A percentile compares a stretch with the other conserved stretches of the same genome.
These are phyloP conservation scores for Geosmithia flava DNA, from an alignment of 2,329 filamentous ascomycete genomes.

Conservation along the genomic window DNA sequence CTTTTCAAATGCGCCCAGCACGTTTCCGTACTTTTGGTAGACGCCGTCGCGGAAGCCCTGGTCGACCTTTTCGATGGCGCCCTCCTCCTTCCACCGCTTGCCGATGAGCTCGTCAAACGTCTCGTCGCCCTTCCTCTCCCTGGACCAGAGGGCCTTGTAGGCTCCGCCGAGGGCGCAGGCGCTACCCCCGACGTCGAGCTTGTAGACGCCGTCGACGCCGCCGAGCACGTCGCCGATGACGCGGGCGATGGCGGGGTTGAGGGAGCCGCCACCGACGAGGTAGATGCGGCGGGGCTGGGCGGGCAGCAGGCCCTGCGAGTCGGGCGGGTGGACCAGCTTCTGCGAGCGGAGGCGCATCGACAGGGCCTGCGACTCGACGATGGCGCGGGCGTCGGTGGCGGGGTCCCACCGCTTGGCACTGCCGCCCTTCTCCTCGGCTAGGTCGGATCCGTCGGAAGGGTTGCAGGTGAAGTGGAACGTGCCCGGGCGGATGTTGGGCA, in stretches of 20 bases:
- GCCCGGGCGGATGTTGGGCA: constrained; percentile 77
- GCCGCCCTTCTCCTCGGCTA: constrained; percentile 20
- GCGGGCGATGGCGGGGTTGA: constrained; percentile 79
- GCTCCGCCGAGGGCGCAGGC: constrained; percentile 89
- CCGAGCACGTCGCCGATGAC: constrained; percentile 83
- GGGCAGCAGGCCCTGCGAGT: constrained; percentile 36
- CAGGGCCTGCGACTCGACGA: constrained; percentile 90
- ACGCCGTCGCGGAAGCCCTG: constrained; percentile 64
- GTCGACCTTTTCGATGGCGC: constrained; percentile 71
- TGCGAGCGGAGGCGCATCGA: constrained; percentile 79
- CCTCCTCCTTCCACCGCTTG: constrained; percentile 71
- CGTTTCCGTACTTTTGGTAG: constrained; percentile 67
- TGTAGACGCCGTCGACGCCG: constrained; percentile 79
- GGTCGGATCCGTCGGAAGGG: constrained; percentile 37
- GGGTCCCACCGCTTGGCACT: constrained; percentile 29
- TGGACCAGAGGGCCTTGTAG: constrained; percentile 92
- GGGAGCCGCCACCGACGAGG: constrained; percentile 83
- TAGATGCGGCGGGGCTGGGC: constrained; percentile 83
- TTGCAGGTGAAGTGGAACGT: constrained; percentile 70
- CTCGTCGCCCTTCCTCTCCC: constrained; percentile 56
- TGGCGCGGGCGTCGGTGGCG: constrained; percentile 66
- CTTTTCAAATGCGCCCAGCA: constrained; percentile 62
- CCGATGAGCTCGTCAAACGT: constrained; percentile 84
- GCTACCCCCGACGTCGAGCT: constrained; percentile 87
- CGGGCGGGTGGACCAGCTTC: constrained; percentile 52